Evolutionary conservation across 352 stramenopile species (phyloP), one percentile per base, ranked within the genome.

Genomic region (Globisporangium cederbergense): DNA sequence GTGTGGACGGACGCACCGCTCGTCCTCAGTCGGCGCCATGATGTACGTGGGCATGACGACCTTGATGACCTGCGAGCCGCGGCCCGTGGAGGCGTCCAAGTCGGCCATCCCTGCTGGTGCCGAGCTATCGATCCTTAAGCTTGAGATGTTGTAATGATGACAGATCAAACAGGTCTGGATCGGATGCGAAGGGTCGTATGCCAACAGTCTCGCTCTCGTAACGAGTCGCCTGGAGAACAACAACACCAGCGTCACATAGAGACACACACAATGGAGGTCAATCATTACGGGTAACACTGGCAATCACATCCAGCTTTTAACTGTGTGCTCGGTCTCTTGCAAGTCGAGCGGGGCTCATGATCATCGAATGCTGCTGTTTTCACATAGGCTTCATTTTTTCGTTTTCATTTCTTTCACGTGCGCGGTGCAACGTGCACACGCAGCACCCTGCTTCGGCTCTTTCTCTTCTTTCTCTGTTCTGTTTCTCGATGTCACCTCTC

Each of bases 21-120:
- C 83, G 69, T 92, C 79, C 49, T 93, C 85, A 0, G 83, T 90
- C 10, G 85, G 83, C 1, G 75, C 79, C 85, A 93, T 93, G 68
- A 93, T 88, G 72, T 88, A 93, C 36, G 85, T 93, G 46, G 84
- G 85, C 79, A 92, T 77, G 50, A 90, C 80, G 47, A 93, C 79
- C 58, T 90, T 88, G 69, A 93, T 91, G 64, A 93, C 71, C 68
- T 90, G 81, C 64, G 70, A 77, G 52, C 56, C 75, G 62, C 77
- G 72, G 32, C 75, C 73, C 1, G 60, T 34, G 2, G 79, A 50
- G 42, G 58, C 58, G 38, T 91, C 84, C 25, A 58, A 58, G 53
- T 91, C 83, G n/a, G 69, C 68, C 81, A 91, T 36, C 36, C n/a
- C 32, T 57, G 11, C 28, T 62, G 43, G 4, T 56, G 18, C 14